These are phyloP conservation scores for Sporisorium reilianum DNA, from an alignment of 1,284 basidiomycete species.

Conservation along the genomic window DNA sequence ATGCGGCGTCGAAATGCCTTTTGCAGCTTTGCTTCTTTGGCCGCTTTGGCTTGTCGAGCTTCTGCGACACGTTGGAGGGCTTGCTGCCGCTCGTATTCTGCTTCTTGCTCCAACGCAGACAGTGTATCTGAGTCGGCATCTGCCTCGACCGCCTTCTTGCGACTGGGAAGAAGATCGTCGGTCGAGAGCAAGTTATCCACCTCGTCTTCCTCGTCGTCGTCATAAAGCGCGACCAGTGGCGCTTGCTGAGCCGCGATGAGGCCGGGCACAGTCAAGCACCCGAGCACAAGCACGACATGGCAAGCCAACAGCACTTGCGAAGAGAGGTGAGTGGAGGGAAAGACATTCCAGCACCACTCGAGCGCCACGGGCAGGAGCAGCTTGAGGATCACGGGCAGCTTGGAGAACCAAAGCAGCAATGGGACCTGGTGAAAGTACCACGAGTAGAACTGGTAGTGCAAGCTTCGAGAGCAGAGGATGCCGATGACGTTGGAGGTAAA, in stretches of 20 bases:
- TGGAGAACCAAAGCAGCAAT: slow-evolving; percentile 78
- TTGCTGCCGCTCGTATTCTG: slow-evolving; percentile 11
- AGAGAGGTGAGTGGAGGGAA: slow-evolving; percentile 52
- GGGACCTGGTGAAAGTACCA: slow-evolving; percentile 98
- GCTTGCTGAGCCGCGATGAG: background rate
- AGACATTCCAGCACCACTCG: slow-evolving; percentile 62
- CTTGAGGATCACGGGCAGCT: slow-evolving; percentile 38
- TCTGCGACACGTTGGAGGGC: slow-evolving; percentile 14
- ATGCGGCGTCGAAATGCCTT: slow-evolving; percentile 39
- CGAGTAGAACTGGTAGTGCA: slow-evolving; percentile 98
- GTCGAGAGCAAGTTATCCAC: slow-evolving; percentile 26
- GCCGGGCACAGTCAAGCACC: slow-evolving; percentile 34
- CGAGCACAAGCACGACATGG: slow-evolving; percentile 47
- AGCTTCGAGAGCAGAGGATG: slow-evolving; percentile 89
- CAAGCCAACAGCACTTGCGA: slow-evolving; percentile 44
- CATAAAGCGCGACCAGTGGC: background rate
- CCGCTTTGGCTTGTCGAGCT: slow-evolving; percentile 20
- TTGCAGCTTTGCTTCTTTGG: slow-evolving; percentile 30
- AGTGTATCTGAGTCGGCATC: background rate
- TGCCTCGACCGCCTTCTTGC: background rate
- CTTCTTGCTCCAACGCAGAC: background rate
- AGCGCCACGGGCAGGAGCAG: slow-evolving; percentile 28
- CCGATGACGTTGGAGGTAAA: slow-evolving; percentile 94
- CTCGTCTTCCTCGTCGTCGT: slow-evolving; percentile 31
- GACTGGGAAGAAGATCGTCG: slow-evolving; percentile 6